Base-by-base conservation (phyloP, 2,329 filamentous ascomycete species). In the Geosmithia putterillii region DNA sequence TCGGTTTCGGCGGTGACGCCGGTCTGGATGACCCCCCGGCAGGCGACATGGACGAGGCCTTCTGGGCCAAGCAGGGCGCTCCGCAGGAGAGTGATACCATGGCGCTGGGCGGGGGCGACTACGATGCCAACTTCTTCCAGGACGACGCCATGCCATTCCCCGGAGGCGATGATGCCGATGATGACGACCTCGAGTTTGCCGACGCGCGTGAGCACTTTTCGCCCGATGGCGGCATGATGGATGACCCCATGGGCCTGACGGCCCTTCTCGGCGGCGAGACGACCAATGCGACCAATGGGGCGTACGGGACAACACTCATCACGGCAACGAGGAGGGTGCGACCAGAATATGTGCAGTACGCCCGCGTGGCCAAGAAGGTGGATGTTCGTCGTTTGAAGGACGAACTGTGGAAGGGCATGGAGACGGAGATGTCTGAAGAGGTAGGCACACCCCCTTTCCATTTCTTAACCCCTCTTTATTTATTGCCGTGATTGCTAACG, bases 121-220 rank as follows among this genome's bases (percentile, higher is more conserved):
- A 96, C 62, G 88, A 96, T 59, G 90, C 92, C 46, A 85, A 96
- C 61, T 98, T 96, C 74, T 98, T 96, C 69, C 83, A 92, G 54
- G 92, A 96, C 55, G 86, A 90, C 52, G 82, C 75, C 2, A 67
- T 89, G 49, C 80, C 81, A 2, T 75, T 86, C 53, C 69, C 76
- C 2, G 80, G 76, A 10, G 79, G 70, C 4, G 68, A 71, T 19
- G 70, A 74, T 17, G 70, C 72, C 22, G 80, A 82, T 37, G 83
- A 85, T 43, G 81, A 83, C 40, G 81, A 84, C 42, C 55, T 73
- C 46, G 81, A 84, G 53, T 92, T 92, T 60, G 83, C 84, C 4
- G 86, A 92, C 59, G 86, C 86, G 23, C 70, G 81, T 39, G 86
- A 92, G 52, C 79, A 86, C 52, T 84, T 90, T 58, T 84, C 83